Percentiles rank a stretch among this genome's conserved stretches.
Evolutionary conservation across 2,329 filamentous ascomycete genomes (phyloP).

Genomic region (Juglanconis juglandina): DNA sequence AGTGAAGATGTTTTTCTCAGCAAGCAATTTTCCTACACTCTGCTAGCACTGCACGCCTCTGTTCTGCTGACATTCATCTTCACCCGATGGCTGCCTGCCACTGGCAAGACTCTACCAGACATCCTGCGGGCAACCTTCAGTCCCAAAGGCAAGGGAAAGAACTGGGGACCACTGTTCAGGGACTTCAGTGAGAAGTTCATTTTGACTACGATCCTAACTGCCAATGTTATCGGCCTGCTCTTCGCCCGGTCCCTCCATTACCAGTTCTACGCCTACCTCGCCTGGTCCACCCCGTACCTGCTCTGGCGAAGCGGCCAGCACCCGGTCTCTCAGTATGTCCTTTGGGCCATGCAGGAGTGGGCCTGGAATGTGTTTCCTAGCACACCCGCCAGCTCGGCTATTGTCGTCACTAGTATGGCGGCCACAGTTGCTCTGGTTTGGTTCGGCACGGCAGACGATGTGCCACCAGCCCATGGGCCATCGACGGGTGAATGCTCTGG

Average conservation of each 20-base stretch:
- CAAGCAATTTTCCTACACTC: slow-evolving; percentile 60
- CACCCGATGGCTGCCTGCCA: slow-evolving; percentile 70
- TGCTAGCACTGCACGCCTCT: slow-evolving; percentile 63
- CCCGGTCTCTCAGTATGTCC: slow-evolving; percentile 60
- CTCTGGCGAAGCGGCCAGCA: slow-evolving; percentile 75
- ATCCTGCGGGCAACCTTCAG: slow-evolving; percentile 47
- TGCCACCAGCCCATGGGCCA: neutral
- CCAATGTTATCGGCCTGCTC: slow-evolving; percentile 75
- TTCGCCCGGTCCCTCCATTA: slow-evolving; percentile 89
- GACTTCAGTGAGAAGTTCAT: slow-evolving; percentile 62
- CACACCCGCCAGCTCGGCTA: slow-evolving; percentile 49
- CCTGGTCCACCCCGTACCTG: slow-evolving; percentile 83
- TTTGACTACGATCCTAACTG: slow-evolving; percentile 71
- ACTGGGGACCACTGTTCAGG: slow-evolving; percentile 13
- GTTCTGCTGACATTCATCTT: slow-evolving; percentile 65
- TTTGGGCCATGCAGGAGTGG: slow-evolving; percentile 83
- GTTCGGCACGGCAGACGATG: slow-evolving; percentile 48
- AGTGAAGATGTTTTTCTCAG: slow-evolving; percentile 75
- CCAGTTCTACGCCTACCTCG: slow-evolving; percentile 90
- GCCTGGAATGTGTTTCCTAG: slow-evolving; percentile 96
- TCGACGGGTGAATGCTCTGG: neutral
- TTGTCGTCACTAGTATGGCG: slow-evolving; percentile 69
- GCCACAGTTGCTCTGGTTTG: slow-evolving; percentile 63
- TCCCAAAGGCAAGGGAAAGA: slow-evolving; percentile 34
- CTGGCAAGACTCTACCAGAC: slow-evolving; percentile 53